Percentiles rank a stretch among this genome's conserved stretches.
Evolutionary conservation across 1,139 yeast genomes (phyloP).

Genomic region (Yamadazyma taylorii): DNA sequence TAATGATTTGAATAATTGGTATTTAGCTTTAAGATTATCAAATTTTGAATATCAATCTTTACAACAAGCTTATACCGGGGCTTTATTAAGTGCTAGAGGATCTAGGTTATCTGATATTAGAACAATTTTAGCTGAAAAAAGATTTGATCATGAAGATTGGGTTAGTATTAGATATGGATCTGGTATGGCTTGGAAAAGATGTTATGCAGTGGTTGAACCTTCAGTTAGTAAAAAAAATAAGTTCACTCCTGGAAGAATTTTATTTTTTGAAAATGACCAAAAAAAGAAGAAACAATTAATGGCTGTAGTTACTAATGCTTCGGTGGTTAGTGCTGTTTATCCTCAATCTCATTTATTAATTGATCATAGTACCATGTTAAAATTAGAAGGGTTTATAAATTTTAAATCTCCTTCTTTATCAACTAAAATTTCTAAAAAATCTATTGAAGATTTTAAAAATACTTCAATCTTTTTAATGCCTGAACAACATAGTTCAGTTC

Average conservation of each 20-base stretch:
- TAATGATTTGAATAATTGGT: conserved; percentile 65
- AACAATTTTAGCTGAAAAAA: conserved; percentile 78
- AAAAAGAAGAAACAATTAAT: conserved; percentile 70
- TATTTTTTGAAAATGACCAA: conserved; percentile 68
- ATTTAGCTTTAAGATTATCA: conserved; percentile 76
- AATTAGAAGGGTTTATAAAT: conserved; percentile 77
- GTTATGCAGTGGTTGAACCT: conserved; percentile 92
- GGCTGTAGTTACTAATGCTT: conserved; percentile 74
- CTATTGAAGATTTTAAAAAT: conserved; percentile 58
- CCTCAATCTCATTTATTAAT: conserved; percentile 81
- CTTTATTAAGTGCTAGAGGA: conserved; percentile 85
- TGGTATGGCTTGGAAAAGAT: conserved; percentile 97
- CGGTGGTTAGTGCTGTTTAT: conserved; percentile 85
- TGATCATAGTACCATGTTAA: conserved; percentile 84
- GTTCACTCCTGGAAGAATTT: conserved; percentile 55
- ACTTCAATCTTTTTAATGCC: conserved; percentile 94
- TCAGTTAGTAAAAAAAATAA: conserved; percentile 44
- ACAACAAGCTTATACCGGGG: conserved; percentile 96
- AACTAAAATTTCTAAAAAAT: conserved; percentile 40
- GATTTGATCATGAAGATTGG: conserved; percentile 92
- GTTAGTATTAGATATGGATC: conserved; percentile 90
- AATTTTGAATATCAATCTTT: conserved; percentile 76
- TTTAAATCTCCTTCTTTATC: conserved; percentile 50
- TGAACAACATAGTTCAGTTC: conserved; percentile 88
- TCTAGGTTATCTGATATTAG: conserved; percentile 82